A percentile compares a stretch with the other conserved stretches of the same genome.
Evolutionary conservation across 140 eudicot species (phyloP).

Genomic region (Flaveria floridana): DNA sequence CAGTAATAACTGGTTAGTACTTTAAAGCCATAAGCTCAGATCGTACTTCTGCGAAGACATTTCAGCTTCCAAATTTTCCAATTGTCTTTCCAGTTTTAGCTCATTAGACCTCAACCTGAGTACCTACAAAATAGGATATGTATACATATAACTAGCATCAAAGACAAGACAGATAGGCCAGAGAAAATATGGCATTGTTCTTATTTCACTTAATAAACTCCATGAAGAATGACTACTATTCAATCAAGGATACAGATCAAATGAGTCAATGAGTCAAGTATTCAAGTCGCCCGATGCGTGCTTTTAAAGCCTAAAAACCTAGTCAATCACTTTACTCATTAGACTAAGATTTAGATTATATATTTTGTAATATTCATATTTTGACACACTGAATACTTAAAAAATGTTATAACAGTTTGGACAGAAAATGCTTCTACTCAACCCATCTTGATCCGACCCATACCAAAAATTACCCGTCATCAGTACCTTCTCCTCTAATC

Average conservation of each 20-base stretch:
- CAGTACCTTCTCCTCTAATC: constrained; percentile 87
- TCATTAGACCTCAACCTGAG: constrained; percentile 87
- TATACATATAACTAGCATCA: neutral
- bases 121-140: constrained; percentile 47
- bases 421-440: neutral
- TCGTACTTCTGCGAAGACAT: constrained; percentile 69
- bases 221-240: neutral
- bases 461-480: neutral
- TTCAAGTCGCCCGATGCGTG: neutral
- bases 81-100: constrained; percentile 83
- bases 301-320: neutral
- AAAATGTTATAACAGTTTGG: neutral
- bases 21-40: constrained; percentile 22
- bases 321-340: neutral
- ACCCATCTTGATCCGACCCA: neutral
- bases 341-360: neutral
- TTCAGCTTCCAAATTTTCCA: constrained; percentile 75
- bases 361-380: neutral
- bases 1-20: constrained; percentile 21
- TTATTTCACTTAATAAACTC: no score
- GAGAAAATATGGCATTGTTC: no score
- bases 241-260: neutral
- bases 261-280: neutral
- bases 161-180: no score
- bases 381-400: neutral